Evolutionary conservation across 805 yeast species (phyloP), one percentile per base, ranked within the genome.

Genomic region (Ogataea henricii): DNA sequence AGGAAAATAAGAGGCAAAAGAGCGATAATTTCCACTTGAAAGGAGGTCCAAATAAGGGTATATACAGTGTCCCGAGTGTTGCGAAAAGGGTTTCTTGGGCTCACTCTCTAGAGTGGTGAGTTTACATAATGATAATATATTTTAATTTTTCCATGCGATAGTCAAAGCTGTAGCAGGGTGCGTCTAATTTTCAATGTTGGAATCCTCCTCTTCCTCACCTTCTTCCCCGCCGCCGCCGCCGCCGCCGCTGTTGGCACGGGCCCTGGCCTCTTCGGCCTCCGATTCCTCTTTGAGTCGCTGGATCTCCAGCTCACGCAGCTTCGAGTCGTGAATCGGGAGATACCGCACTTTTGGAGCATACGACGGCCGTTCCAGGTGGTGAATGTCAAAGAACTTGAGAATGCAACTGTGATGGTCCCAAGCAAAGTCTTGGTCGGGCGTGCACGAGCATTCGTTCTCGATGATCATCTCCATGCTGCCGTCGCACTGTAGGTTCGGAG

Each of bases 401-500:
- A 79, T 71, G 62, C 83, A 79, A 34, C 81, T 75, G 52, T 69
- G 69, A 3, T 63, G 67, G 52, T 66, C 68, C 81, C 81, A 79
- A 17, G 81, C 73, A 55, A 72, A 74, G 60, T 79, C 83, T 6
- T 70, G 66, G 7, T 64, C 53, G 5, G 77, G 71, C 47, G 75
- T 68, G 64, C 87, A 82, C 23, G 68, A 67, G 67, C 87, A 81
- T 45, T 68, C 69, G 55, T 77, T 75, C 34, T 68, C 70, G 17
- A 63, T 52, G 65, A 83, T 67, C 27, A 72, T 60, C 27, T 72
- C 73, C 35, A 67, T 57, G 44, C 73, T 73, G 25, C 79, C 72
- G n/a, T 85, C 85, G 69, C 87, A 82, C 64, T 79, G 81, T 46
- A 72, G 67, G 67, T 78, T 79, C 2, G 85, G 85, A 20, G 65